These are phyloP conservation scores for Plasmodium yoelii DNA, from an alignment of 169 alveolate genomes.

Conservation along the genomic window DNA sequence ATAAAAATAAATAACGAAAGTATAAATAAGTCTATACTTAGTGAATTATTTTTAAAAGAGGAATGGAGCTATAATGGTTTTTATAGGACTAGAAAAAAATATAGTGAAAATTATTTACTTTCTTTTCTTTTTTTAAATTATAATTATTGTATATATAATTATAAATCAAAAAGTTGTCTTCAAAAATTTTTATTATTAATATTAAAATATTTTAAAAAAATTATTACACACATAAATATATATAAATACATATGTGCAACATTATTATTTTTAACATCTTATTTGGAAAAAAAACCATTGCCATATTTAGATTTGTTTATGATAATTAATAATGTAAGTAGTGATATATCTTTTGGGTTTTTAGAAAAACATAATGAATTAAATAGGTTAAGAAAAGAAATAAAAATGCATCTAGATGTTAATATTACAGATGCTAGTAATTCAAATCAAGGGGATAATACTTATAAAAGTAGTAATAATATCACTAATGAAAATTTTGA, in stretches of 20 bases:
- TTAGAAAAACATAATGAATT: neutral
- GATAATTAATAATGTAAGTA: neutral
- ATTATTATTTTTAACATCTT: slow-evolving; percentile 25
- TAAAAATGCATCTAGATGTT: too few species aligned
- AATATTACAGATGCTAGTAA: too few species aligned
- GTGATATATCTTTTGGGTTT: neutral
- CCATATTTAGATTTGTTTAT: slow-evolving; percentile 1
- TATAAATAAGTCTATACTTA: neutral
- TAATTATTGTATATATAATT: slow-evolving; percentile 59
- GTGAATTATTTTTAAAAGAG: neutral
- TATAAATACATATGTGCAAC: slow-evolving; percentile 44
- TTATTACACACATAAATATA: slow-evolving; percentile 33
- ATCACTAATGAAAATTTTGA: too few species aligned
- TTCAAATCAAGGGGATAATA: too few species aligned
- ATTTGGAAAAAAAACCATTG: slow-evolving; percentile 32
- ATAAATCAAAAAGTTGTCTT: slow-evolving; percentile 7
- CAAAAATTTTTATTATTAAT: slow-evolving; percentile 13
- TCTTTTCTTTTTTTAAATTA: slow-evolving; percentile 56
- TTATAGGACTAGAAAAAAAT: slow-evolving; percentile 2
- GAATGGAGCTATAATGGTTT: neutral
- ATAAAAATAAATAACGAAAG: neutral
- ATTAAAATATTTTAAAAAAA: slow-evolving; percentile 12
- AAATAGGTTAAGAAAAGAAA: too few species aligned
- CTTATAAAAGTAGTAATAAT: too few species aligned
- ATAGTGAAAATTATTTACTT: slow-evolving; percentile 25